phyloP scores from a whole-genome alignment of 495 filamentous ascomycete species.

The Xanthoparmelia taractica region DNA sequence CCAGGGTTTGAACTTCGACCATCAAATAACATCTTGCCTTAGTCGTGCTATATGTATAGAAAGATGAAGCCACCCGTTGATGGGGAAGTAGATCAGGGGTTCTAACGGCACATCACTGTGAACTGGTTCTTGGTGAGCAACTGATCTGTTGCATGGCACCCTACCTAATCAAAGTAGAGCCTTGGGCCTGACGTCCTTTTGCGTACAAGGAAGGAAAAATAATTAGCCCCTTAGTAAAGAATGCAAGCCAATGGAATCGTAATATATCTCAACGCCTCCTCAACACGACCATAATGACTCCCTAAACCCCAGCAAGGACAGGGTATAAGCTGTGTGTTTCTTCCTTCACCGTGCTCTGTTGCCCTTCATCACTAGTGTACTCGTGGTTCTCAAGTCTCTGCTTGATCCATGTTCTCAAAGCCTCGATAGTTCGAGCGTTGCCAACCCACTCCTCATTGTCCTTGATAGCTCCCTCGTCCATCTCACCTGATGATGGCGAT shows the following conservation, averaged over 20 bases:
- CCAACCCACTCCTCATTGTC: slow-evolving; percentile 73
- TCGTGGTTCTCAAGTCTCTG: slow-evolving; percentile 53
- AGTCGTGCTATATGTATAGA: background rate
- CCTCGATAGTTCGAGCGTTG: slow-evolving; percentile 73
- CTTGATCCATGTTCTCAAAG: slow-evolving; percentile 59
- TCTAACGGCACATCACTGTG: no score
- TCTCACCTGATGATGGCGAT: slow-evolving; percentile 36
- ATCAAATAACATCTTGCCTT: no score
- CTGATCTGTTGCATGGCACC: background rate
- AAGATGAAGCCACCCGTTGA: background rate
- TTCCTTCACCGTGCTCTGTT: slow-evolving; percentile 5
- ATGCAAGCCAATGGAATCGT: background rate
- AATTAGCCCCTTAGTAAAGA: background rate
- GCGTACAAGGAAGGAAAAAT: background rate
- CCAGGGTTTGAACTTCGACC: no score
- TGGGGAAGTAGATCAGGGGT: background rate
- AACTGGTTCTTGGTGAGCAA: background rate
- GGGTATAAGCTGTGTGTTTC: slow-evolving; percentile 20
- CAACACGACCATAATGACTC: background rate
- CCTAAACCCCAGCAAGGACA: slow-evolving; percentile 3
- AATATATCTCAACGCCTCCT: background rate
- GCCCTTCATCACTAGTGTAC: slow-evolving; percentile 37
- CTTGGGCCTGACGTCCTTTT: background rate
- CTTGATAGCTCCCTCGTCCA: slow-evolving; percentile 39
- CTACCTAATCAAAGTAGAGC: background rate